Evolutionary conservation across 208 protist genomes (phyloP), one percentile per base, ranked within the genome.

Genomic region (Leishmania guyanensis): DNA sequence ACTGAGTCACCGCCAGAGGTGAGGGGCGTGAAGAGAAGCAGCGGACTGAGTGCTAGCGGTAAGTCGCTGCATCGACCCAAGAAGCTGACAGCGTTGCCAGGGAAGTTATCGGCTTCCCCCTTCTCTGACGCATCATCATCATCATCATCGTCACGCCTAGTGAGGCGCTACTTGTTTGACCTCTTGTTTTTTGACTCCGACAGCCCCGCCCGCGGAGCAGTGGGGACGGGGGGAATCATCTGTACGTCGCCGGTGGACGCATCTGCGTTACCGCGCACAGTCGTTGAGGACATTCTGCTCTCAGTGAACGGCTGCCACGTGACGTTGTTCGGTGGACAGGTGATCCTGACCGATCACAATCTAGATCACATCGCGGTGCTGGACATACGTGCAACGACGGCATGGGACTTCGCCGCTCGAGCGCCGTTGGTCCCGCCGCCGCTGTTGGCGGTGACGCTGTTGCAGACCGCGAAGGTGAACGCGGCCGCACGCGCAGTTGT

Each of bases 271-370:
- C 82, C 82, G 12, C 4, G 17, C 12, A 58, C 64, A 29, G 77
- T 71, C n/a, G 78, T 82, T 5, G 62, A 75, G 3, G 53, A 82
- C 82, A 78, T 86, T 46, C 53, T 86, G 1, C 73, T 78, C 36
- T 71, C 82, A 1, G 53, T 36, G 20, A 65, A 22, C 12, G 82
- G 82, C 73, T 82, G 82, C 48, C 82, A 82, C 58, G 58, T 82
- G 14, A 64, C 77, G 26, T 65, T 86, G 43, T 86, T 86, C 50
- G 82, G 82, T 16, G 82, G 82, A 0, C 78, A 79, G 54, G 82
- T 86, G 46, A 72, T 86, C 39, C 73, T 86, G 39, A 22, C 73
- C 6, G 65, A 86, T 53, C 78, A 86, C 78, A 86, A 79, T 56
- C 56, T 86, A 0, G 66, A 39, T 5, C 33, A 79, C 74, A 6